Conservation (phyloP, 805 yeast species). For the Yarrowia bubula region DNA sequence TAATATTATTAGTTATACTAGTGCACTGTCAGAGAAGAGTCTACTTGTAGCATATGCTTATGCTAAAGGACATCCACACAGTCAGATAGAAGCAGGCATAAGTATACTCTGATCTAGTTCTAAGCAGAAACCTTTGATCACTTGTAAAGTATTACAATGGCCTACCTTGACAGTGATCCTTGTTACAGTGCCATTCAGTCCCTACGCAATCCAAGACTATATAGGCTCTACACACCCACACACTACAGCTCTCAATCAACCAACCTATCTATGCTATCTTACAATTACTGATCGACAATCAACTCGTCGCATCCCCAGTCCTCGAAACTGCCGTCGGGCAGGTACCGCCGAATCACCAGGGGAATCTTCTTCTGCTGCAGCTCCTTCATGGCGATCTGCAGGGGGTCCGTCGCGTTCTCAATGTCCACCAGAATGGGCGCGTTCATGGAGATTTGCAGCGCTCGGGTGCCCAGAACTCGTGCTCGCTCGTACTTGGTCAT, state of each 20-base stretch:
- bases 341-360: constrained; percentile 87
- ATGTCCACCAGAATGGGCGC: constrained; percentile 98
- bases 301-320: constrained; percentile 99
- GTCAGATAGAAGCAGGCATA: too few relatives aligned
- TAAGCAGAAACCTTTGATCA: too few relatives aligned
- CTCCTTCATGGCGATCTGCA: constrained; percentile 97
- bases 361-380: constrained; percentile 93
- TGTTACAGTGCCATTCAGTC: too few relatives aligned
- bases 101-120: too few relatives aligned
- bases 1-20: too few relatives aligned
- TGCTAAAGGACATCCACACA: too few relatives aligned
- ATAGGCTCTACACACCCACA: too few relatives aligned
- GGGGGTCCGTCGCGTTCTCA: constrained; percentile 98
- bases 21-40: too few relatives aligned
- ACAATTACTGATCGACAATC: constrained; percentile 68
- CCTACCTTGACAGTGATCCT: too few relatives aligned
- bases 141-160: too few relatives aligned
- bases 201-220: too few relatives aligned
- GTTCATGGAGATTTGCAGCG: constrained; percentile 94
- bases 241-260: not conserved
- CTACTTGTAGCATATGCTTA: too few relatives aligned
- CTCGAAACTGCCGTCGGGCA: constrained; percentile 95
- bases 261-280: constrained; percentile 18
- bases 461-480: constrained; percentile 94
- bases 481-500: constrained; percentile 99